A percentile compares a stretch with the other conserved stretches of the same genome.
Evolutionary conservation across 2,329 filamentous ascomycete genomes (phyloP).

Genomic region (Saccharata proteae): DNA sequence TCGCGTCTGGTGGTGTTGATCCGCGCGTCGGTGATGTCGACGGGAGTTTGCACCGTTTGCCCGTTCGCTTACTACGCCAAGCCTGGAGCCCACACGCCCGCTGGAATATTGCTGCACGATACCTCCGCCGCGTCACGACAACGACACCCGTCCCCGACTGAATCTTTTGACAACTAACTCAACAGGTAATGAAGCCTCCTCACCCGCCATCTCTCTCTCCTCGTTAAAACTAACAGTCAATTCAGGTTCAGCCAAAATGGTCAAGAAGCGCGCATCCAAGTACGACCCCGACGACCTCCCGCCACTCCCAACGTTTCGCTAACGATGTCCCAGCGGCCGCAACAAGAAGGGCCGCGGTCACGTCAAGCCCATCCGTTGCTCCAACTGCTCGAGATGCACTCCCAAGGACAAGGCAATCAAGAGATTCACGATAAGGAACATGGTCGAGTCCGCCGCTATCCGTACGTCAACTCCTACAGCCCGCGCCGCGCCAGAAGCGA

Average conservation of each 20-base stretch:
- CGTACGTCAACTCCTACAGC: constrained; percentile 52
- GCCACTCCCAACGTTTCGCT: constrained; percentile 15
- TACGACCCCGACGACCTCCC: constrained; percentile 37
- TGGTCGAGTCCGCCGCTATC: constrained; percentile 99
- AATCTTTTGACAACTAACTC: constrained; percentile 5
- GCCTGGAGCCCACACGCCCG: background rate
- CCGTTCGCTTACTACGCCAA: no score
- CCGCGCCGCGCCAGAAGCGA: background rate
- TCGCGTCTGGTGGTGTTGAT: no score
- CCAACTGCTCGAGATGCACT: constrained; percentile 69
- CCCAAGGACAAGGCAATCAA: constrained; percentile 99
- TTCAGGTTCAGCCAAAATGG: constrained; percentile 49
- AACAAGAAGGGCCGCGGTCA: constrained; percentile 99
- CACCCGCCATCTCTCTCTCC: background rate
- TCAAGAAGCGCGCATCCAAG: constrained; percentile 68
- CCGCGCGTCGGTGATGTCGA: no score
- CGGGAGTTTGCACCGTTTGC: no score
- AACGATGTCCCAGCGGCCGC: constrained; percentile 58
- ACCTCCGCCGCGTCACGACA: background rate
- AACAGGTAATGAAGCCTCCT: no score
- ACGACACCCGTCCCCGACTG: constrained; percentile 2
- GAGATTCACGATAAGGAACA: constrained; percentile 99
- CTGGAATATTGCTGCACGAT: background rate
- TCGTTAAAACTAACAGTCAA: constrained; percentile 12
- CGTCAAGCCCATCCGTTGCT: constrained; percentile 97